Evolutionary conservation across 2,329 filamentous ascomycete species (phyloP).

Genomic region (Fusarium caatingaense): DNA sequence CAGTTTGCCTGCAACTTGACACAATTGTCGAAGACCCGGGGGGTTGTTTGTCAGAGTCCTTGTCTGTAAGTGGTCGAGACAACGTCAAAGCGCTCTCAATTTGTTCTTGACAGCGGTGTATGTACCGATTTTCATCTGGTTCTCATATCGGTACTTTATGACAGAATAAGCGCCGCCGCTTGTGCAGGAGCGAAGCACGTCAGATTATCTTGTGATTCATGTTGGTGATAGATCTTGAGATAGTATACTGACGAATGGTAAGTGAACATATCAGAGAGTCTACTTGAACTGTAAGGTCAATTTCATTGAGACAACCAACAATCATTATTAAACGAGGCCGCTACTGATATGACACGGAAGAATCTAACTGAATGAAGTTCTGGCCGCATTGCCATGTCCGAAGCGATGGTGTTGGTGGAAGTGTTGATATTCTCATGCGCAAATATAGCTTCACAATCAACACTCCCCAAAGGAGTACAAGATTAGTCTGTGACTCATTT

Average conservation of each 20-base stretch:
- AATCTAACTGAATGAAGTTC: not conserved
- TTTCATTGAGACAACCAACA: not conserved
- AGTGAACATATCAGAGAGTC: not conserved
- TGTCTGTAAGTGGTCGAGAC: not conserved
- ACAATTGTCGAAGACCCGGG: not conserved
- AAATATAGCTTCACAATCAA: not conserved
- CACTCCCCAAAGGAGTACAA: not conserved
- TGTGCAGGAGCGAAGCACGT: not conserved
- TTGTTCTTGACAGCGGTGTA: not conserved
- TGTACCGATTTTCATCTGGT: not conserved
- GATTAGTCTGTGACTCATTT: not conserved
- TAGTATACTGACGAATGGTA: not conserved
- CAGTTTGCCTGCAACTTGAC: not conserved
- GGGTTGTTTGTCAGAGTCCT: slow-evolving; percentile 13
- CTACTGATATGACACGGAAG: not conserved
- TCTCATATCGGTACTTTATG: not conserved
- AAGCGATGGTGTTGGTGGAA: not conserved
- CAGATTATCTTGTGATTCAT: slow-evolving; percentile 15
- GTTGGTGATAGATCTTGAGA: slow-evolving; percentile 6
- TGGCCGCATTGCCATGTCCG: not conserved
- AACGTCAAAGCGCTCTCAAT: not conserved
- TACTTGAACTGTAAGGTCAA: not conserved
- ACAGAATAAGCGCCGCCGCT: not conserved
- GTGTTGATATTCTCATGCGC: not conserved
- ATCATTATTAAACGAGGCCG: not conserved